These are phyloP conservation scores for Epithemia pelagica DNA, from an alignment of 108 stramenopile genomes.

Conservation along the genomic window DNA sequence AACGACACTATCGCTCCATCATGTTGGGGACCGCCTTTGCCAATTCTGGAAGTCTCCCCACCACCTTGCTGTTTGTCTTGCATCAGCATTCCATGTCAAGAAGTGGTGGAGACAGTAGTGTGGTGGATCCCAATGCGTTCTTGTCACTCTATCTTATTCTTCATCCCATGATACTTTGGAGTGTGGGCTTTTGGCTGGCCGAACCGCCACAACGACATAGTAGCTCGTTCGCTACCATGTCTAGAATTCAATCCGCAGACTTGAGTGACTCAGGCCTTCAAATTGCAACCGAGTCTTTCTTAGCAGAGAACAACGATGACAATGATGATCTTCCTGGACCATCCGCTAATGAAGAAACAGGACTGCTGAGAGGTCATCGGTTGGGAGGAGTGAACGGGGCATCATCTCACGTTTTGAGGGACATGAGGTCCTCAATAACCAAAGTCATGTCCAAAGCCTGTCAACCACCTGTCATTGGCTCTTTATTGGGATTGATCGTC, in stretches of 20 bases:
- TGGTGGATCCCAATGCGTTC: slow-evolving; percentile 12
- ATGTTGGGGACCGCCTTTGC: slow-evolving; percentile 7
- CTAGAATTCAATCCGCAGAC: background rate
- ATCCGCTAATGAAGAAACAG: background rate
- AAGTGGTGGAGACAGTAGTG: background rate
- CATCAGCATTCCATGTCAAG: background rate
- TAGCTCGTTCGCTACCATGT: background rate
- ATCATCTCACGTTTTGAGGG: background rate
- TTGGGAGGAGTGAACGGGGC: background rate
- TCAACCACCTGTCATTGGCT: slow-evolving; percentile 15
- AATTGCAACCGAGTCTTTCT: background rate
- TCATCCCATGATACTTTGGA: slow-evolving; percentile 15
- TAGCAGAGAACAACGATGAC: background rate
- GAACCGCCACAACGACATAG: background rate
- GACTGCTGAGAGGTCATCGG: background rate
- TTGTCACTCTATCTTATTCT: slow-evolving; percentile 9
- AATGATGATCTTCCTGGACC: background rate
- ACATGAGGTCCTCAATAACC: background rate
- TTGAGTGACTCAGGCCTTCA: background rate
- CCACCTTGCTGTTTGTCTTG: slow-evolving; percentile 11
- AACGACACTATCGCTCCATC: background rate
- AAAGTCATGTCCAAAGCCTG: background rate
- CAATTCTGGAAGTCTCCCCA: slow-evolving; percentile 15
- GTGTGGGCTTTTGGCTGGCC: slow-evolving; percentile 3
- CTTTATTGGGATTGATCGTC: slow-evolving; percentile 10